These are phyloP conservation scores for Nakaseomyces nivariensis DNA, from an alignment of 1,139 yeast species.

Conservation along the genomic window DNA sequence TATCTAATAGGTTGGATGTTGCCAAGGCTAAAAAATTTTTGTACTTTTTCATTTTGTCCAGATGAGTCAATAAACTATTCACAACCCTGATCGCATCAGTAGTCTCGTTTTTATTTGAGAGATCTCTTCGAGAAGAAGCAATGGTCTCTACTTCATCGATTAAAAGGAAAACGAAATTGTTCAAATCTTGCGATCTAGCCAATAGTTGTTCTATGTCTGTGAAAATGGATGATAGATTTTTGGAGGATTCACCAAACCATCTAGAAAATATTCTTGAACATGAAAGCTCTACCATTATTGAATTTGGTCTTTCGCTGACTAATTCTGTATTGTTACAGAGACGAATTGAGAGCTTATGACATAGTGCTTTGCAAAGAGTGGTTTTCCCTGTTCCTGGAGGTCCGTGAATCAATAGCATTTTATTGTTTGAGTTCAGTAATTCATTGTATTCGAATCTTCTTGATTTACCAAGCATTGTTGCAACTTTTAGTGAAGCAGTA, in stretches of 20 bases:
- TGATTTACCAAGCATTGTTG: constrained; percentile 5
- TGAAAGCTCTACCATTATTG: constrained; percentile 30
- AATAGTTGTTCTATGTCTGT: constrained; percentile 24
- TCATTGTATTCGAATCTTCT: neutral
- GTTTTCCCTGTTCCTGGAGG: constrained; percentile 50
- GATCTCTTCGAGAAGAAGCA: constrained; percentile 31
- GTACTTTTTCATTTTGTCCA: constrained; percentile 30
- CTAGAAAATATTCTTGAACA: constrained; percentile 34
- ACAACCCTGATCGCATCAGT: constrained; percentile 34
- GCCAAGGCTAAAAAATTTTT: constrained; percentile 30
- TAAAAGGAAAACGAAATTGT: constrained; percentile 25
- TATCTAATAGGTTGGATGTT: constrained; percentile 31
- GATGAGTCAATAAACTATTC: constrained; percentile 32
- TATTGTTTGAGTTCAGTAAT: constrained; percentile 15
- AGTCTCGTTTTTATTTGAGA: constrained; percentile 31
- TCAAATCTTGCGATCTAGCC: constrained; percentile 9
- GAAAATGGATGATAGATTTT: constrained; percentile 30
- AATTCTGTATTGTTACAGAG: constrained; percentile 1
- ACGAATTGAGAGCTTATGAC: constrained; percentile 27
- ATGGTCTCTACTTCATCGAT: constrained; percentile 36
- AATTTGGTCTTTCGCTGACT: constrained; percentile 11
- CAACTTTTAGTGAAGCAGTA: constrained; percentile 23
- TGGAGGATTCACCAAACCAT: constrained; percentile 36
- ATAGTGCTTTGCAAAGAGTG: constrained; percentile 36
- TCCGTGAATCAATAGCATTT: constrained; percentile 33